Evolutionary conservation across 1,284 basidiomycete genomes (phyloP).

Genomic region (Cryptococcus hybrid): DNA sequence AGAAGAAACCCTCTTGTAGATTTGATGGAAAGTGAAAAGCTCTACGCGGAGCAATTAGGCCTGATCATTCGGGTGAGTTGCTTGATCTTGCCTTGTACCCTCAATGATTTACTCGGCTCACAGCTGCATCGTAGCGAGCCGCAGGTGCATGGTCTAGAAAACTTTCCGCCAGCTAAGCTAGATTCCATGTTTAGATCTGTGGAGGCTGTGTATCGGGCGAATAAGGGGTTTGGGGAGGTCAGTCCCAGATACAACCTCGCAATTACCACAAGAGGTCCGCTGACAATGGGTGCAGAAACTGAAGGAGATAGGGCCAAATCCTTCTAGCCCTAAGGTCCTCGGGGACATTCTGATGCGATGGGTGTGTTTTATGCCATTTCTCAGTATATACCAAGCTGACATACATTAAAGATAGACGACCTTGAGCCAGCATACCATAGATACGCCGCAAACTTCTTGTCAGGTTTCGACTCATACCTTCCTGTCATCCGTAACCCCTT

Average conservation of each 20-base stretch:
- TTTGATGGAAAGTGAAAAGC: constrained; percentile 89
- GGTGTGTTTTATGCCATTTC: constrained; percentile 58
- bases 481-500: constrained; percentile 72
- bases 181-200: constrained; percentile 93
- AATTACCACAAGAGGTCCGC: constrained; percentile 6
- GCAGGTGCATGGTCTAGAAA: constrained; percentile 96
- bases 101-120: not conserved
- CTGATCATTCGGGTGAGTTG: constrained; percentile 80
- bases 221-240: constrained; percentile 74
- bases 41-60: constrained; percentile 88
- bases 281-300: constrained; percentile 63
- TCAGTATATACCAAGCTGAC: not conserved
- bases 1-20: constrained; percentile 77
- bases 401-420: constrained; percentile 71
- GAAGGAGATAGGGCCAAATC: constrained; percentile 89
- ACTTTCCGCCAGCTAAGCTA: constrained; percentile 87
- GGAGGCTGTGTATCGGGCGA: constrained; percentile 88
- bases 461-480: constrained; percentile 79
- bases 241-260: constrained; percentile 33
- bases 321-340: constrained; percentile 89
- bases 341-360: constrained; percentile 97
- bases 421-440: constrained; percentile 80
- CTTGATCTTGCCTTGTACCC: not conserved
- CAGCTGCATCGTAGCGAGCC: constrained; percentile 65
- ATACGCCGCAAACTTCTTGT: constrained; percentile 70